A percentile compares a stretch with the other conserved stretches of the same genome.
phyloP scores from a whole-genome alignment of 2,329 filamentous ascomycete species.

The Hypoxylon rubiginosum region DNA sequence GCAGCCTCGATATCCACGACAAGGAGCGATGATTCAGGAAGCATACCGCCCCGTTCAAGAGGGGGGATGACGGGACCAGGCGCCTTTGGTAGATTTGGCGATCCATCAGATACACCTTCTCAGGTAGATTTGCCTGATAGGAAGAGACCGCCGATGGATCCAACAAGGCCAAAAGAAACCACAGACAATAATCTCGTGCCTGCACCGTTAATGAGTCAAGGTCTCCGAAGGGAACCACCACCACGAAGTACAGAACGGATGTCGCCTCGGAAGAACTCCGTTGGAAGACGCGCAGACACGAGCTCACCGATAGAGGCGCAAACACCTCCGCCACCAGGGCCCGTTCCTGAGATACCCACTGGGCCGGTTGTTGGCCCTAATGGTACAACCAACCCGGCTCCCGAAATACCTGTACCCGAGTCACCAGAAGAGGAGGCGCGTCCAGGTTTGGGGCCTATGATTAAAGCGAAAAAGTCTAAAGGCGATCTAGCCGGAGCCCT shows the following conservation, averaged over 20 bases:
- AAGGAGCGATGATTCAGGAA: slow-evolving; percentile 66
- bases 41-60: slow-evolving; percentile 66
- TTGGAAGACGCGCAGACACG: slow-evolving; percentile 52
- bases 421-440: slow-evolving; percentile 59
- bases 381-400: slow-evolving; percentile 41
- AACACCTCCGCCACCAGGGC: slow-evolving; percentile 37
- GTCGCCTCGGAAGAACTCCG: slow-evolving; percentile 61
- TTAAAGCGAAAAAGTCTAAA: slow-evolving; percentile 81
- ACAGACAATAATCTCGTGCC: slow-evolving; percentile 68
- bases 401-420: slow-evolving; percentile 49
- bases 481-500: slow-evolving; percentile 81
- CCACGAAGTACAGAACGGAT: slow-evolving; percentile 66
- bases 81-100: slow-evolving; percentile 56
- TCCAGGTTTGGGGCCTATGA: slow-evolving; percentile 91
- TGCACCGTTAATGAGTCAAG: slow-evolving; percentile 68
- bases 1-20: slow-evolving; percentile 61
- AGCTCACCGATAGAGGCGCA: slow-evolving; percentile 54
- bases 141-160: slow-evolving; percentile 76
- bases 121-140: slow-evolving; percentile 71
- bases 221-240: slow-evolving; percentile 62
- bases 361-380: slow-evolving; percentile 31
- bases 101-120: slow-evolving; percentile 49
- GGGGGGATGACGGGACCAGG: slow-evolving; percentile 62
- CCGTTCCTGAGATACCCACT: slow-evolving; percentile 29
- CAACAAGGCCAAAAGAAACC: slow-evolving; percentile 63